These are phyloP conservation scores for Boletus coccyginus DNA, from an alignment of 768 basidiomycete species.

Conservation along the genomic window DNA sequence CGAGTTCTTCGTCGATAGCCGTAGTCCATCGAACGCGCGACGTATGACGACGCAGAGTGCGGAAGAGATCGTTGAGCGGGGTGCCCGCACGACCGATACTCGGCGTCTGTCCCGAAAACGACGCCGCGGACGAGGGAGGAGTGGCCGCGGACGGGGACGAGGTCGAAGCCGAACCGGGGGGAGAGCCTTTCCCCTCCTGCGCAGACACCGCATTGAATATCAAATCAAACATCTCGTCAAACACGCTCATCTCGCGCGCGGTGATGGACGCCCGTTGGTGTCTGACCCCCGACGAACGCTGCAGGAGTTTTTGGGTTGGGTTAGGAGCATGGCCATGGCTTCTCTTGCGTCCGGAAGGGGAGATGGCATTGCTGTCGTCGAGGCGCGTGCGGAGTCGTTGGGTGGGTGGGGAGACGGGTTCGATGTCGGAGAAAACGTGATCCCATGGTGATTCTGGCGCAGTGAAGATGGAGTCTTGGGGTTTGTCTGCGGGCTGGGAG, in stretches of 20 bases:
- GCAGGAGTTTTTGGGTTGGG: neutral
- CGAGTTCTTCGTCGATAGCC: slow-evolving; percentile 53
- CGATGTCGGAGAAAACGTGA: slow-evolving; percentile 49
- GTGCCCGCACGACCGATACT: slow-evolving; percentile 15
- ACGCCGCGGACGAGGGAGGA: neutral
- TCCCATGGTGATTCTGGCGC: slow-evolving; percentile 46
- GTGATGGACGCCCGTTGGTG: slow-evolving; percentile 60
- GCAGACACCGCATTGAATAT: slow-evolving; percentile 57
- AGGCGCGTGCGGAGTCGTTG: slow-evolving; percentile 13
- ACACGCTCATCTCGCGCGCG: slow-evolving; percentile 59
- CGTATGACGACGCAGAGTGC: slow-evolving; percentile 51
- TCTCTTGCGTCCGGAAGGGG: neutral
- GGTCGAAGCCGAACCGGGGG: neutral
- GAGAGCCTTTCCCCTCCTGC: slow-evolving; percentile 16
- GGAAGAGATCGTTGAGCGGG: slow-evolving; percentile 49
- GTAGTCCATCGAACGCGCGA: slow-evolving; percentile 50
- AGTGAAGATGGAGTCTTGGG: slow-evolving; percentile 34
- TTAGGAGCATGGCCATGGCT: neutral
- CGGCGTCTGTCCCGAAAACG: slow-evolving; percentile 6
- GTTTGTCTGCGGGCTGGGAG: neutral
- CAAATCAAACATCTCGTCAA: slow-evolving; percentile 72
- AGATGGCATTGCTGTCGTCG: neutral
- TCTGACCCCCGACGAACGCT: slow-evolving; percentile 9
- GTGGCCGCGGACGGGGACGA: slow-evolving; percentile 1
- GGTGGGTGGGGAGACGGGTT: slow-evolving; percentile 26